Evolutionary conservation across 2,329 filamentous ascomycete genomes (phyloP).

Genomic region (Aschersonia sp.): DNA sequence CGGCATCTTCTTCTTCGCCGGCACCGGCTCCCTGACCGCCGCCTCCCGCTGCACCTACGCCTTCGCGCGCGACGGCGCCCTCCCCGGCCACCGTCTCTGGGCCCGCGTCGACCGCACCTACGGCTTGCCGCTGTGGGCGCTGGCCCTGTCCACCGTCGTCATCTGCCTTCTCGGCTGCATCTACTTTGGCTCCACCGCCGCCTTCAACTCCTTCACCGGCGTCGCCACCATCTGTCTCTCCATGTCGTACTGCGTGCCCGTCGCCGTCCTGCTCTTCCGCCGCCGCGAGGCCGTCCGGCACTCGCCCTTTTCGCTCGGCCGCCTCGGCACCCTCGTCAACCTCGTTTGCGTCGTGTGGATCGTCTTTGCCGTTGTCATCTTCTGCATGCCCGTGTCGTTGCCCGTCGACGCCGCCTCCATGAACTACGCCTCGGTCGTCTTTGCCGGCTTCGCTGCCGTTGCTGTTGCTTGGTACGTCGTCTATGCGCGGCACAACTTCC

Average conservation of each 20-base stretch:
- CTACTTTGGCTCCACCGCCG: constrained; percentile 63
- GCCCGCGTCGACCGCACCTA: constrained; percentile 47
- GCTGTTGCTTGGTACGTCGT: constrained; percentile 49
- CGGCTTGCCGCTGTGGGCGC: constrained; percentile 55
- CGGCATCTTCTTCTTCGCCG: constrained; percentile 64
- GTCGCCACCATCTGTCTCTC: constrained; percentile 68
- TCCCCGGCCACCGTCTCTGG: constrained; percentile 56
- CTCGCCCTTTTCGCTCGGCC: constrained; percentile 54
- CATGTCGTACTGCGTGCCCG: constrained; percentile 62
- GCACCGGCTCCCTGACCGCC: constrained; percentile 60
- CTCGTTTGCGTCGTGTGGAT: constrained; percentile 57
- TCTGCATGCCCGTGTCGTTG: constrained; percentile 58
- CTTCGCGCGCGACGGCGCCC: constrained; percentile 61
- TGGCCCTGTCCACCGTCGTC: constrained; percentile 52
- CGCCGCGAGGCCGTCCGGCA: constrained; percentile 50
- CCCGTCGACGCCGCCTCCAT: constrained; percentile 41
- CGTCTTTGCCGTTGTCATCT: constrained; percentile 51
- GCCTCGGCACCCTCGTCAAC: constrained; percentile 56
- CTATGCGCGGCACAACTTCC: constrained; percentile 49
- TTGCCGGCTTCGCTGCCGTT: constrained; percentile 45
- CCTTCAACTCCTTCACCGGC: constrained; percentile 68
- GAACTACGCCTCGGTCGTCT: constrained; percentile 56
- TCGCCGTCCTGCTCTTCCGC: constrained; percentile 54
- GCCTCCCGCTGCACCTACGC: constrained; percentile 63
- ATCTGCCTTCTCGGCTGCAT: constrained; percentile 62